These are phyloP conservation scores for Trichophyton simii DNA, from an alignment of 2,329 filamentous ascomycete species.

Conservation along the genomic window DNA sequence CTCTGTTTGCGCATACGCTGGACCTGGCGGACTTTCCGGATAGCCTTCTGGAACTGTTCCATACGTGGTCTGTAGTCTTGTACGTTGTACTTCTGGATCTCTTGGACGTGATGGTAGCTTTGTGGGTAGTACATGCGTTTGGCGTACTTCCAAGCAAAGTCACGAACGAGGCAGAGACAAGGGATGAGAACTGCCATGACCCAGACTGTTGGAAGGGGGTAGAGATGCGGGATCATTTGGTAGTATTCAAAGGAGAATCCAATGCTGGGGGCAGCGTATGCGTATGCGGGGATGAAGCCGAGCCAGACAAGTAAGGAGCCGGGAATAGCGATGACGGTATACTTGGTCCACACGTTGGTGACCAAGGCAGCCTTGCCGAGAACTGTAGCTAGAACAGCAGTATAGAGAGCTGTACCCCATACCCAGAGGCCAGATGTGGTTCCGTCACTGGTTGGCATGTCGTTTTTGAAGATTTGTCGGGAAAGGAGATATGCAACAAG, in stretches of 20 bases:
- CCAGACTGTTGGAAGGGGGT: conserved; percentile 78
- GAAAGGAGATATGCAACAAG: conserved; percentile 80
- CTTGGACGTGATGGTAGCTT: conserved; percentile 94
- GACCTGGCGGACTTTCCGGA: conserved; percentile 93
- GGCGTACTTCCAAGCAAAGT: conserved; percentile 93
- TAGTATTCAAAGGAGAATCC: conserved; percentile 73
- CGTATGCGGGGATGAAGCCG: conserved; percentile 78
- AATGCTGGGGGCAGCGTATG: conserved; percentile 68
- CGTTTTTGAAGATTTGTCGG: conserved; percentile 67
- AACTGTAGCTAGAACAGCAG: conserved; percentile 81
- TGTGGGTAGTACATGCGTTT: conserved; percentile 96
- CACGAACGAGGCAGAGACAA: conserved; percentile 67
- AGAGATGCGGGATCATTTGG: conserved; percentile 70
- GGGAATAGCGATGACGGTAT: conserved; percentile 87
- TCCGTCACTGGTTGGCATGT: conserved; percentile 67
- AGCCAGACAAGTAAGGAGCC: conserved; percentile 89
- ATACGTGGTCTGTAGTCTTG: conserved; percentile 97
- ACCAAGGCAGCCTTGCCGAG: conserved; percentile 89
- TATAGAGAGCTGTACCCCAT: conserved; percentile 93
- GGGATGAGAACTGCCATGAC: conserved; percentile 73
- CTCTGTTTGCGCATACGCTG: conserved; percentile 99
- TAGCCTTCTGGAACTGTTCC: conserved; percentile 99
- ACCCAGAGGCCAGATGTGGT: conserved; percentile 88
- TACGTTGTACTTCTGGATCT: conserved; percentile 99
- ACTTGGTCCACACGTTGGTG: conserved; percentile 98